Evolutionary conservation across 2,329 filamentous ascomycete genomes (phyloP).

Genomic region (Ascochyta lentis): DNA sequence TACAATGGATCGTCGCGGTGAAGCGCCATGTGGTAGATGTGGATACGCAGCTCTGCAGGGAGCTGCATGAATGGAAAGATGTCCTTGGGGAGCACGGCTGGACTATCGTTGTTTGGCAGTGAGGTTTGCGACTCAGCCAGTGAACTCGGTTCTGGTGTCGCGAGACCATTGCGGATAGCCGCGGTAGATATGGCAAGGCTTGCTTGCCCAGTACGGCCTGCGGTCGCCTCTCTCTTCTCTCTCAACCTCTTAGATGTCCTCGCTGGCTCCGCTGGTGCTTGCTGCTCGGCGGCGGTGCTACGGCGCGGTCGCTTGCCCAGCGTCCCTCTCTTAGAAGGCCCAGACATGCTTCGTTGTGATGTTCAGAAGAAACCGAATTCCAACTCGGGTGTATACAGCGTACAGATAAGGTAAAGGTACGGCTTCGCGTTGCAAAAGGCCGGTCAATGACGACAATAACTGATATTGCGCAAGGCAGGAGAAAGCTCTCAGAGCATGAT

Average conservation of each 20-base stretch:
- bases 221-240: slow-evolving; percentile 2
- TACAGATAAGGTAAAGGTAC: neutral
- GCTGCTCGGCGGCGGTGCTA: neutral
- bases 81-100: neutral
- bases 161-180: slow-evolving; percentile 20
- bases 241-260: slow-evolving; percentile 17
- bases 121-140: slow-evolving; percentile 23
- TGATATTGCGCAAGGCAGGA: neutral
- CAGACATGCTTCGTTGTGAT: slow-evolving; percentile 11
- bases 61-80: slow-evolving; percentile 52
- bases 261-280: slow-evolving; percentile 8
- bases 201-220: neutral
- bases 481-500: neutral
- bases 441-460: neutral
- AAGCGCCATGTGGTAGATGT: slow-evolving; percentile 53
- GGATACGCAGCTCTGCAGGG: slow-evolving; percentile 55
- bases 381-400: neutral
- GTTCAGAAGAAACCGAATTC: neutral
- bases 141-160: slow-evolving; percentile 30
- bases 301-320: slow-evolving; percentile 18
- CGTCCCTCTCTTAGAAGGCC: neutral
- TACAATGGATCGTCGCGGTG: slow-evolving; percentile 37
- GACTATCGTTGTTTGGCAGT: neutral
- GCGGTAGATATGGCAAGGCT: neutral
- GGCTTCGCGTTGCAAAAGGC: neutral